Percentiles rank a stretch among this genome's conserved stretches.
Evolutionary conservation across 1,284 basidiomycete genomes (phyloP).

Genomic region (Sparassis latifolia): DNA sequence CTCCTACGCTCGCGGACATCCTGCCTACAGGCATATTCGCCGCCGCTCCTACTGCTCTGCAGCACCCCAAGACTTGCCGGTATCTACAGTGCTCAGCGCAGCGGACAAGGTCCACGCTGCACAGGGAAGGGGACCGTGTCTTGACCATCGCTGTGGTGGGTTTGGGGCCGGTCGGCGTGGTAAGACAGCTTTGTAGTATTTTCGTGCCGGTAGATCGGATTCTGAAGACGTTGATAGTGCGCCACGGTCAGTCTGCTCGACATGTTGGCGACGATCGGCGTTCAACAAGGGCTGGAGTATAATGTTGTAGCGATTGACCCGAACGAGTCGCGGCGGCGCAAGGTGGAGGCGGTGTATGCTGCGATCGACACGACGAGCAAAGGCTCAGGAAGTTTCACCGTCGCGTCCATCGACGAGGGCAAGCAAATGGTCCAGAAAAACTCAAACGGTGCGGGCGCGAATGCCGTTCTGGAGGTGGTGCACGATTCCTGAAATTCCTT

Average conservation of each 20-base stretch:
- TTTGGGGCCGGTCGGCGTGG: slow-evolving; percentile 71
- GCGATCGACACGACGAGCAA: slow-evolving; percentile 41
- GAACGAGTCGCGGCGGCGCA: slow-evolving; percentile 45
- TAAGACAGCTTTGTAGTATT: slow-evolving; percentile 19
- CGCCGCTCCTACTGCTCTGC: slow-evolving; percentile 55
- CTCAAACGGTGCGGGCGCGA: slow-evolving; percentile 54
- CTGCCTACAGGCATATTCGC: slow-evolving; percentile 77
- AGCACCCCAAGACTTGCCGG: slow-evolving; percentile 61
- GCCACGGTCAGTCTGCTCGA: slow-evolving; percentile 61
- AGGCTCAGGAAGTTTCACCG: slow-evolving; percentile 40
- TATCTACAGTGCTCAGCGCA: too few species aligned
- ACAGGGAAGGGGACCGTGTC: too few species aligned
- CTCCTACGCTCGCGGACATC: slow-evolving; percentile 73
- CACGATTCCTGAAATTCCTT: too few species aligned
- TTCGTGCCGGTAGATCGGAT: slow-evolving; percentile 1
- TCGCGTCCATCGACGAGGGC: slow-evolving; percentile 45
- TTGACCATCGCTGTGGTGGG: slow-evolving; percentile 64
- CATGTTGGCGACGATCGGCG: slow-evolving; percentile 38
- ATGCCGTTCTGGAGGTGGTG: slow-evolving; percentile 57
- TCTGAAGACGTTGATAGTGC: slow-evolving; percentile 32
- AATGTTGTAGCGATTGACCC: slow-evolving; percentile 61
- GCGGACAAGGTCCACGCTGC: slow-evolving; percentile 11
- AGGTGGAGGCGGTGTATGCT: slow-evolving; percentile 48
- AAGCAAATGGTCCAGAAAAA: slow-evolving; percentile 41
- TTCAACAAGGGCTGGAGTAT: slow-evolving; percentile 29